Percentiles rank a stretch among this genome's conserved stretches.
Evolutionary conservation across 192 early-diverging fungal genomes (phyloP).

Genomic region (Podila epigama): DNA sequence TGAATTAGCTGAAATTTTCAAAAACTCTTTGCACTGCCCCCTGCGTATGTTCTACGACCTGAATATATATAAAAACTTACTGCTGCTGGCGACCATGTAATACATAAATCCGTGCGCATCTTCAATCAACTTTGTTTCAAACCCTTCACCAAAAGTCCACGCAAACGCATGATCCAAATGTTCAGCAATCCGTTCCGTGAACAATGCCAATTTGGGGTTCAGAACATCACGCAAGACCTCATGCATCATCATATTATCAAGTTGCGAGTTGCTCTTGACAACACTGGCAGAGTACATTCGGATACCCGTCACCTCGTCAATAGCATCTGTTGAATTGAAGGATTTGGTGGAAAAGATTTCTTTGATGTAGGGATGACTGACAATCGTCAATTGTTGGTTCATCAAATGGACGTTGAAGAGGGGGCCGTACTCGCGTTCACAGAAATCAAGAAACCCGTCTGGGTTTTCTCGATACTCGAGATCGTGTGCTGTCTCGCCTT

Average conservation of each 20-base stretch:
- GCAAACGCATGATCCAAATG: slow-evolving; percentile 26
- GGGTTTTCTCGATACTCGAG: slow-evolving; percentile 24
- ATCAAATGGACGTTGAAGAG: slow-evolving; percentile 22
- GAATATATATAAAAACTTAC: slow-evolving; percentile 25
- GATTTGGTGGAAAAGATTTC: slow-evolving; percentile 35
- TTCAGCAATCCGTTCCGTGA: slow-evolving; percentile 7
- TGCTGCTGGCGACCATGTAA: slow-evolving; percentile 44
- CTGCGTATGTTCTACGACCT: no score
- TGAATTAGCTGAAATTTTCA: no score
- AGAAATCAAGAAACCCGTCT: slow-evolving; percentile 17
- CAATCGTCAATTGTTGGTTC: slow-evolving; percentile 10
- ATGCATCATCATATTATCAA: slow-evolving; percentile 11
- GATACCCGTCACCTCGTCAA: slow-evolving; percentile 31
- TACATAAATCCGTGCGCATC: slow-evolving; percentile 7
- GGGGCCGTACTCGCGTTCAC: slow-evolving; percentile 13
- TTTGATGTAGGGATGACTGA: slow-evolving; percentile 29
- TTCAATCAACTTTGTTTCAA: slow-evolving; percentile 18
- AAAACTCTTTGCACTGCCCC: no score
- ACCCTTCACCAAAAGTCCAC: slow-evolving; percentile 18
- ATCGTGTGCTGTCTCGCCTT: slow-evolving; percentile 26
- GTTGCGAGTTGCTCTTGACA: slow-evolving; percentile 14
- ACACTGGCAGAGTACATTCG: slow-evolving; percentile 3
- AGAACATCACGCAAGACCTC: slow-evolving; percentile 33
- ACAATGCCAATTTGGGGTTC: slow-evolving; percentile 29
- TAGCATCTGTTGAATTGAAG: slow-evolving; percentile 17